Percentiles rank a stretch among this genome's conserved stretches.
These are phyloP conservation scores for Rusavskia elegans DNA, from an alignment of 495 filamentous ascomycete genomes.

Conservation along the genomic window DNA sequence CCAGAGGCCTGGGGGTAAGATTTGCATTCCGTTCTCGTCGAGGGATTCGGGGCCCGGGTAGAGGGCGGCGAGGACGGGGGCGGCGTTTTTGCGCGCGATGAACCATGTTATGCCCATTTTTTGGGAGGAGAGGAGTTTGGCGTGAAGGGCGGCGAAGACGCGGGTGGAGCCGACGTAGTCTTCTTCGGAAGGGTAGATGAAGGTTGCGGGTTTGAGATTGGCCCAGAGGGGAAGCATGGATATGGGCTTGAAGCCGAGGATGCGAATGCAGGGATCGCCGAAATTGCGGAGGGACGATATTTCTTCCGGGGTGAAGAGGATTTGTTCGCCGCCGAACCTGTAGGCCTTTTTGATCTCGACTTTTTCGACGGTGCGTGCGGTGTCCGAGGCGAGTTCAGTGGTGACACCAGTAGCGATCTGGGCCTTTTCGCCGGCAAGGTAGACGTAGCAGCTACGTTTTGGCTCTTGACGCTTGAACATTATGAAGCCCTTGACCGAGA, in stretches of 20 bases:
- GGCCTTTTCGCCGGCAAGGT: slow-evolving; percentile 63
- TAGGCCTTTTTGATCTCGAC: slow-evolving; percentile 78
- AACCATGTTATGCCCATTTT: slow-evolving; percentile 85
- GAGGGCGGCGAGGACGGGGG: slow-evolving; percentile 65
- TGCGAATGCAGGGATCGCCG: slow-evolving; percentile 65
- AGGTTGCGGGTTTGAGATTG: slow-evolving; percentile 66
- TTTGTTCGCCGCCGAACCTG: slow-evolving; percentile 84
- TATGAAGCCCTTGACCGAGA: slow-evolving; percentile 86
- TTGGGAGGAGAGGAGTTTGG: slow-evolving; percentile 60
- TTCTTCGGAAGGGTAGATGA: slow-evolving; percentile 90
- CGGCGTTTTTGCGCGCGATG: slow-evolving; percentile 62
- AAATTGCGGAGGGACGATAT: slow-evolving; percentile 59
- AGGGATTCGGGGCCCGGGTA: slow-evolving; percentile 53
- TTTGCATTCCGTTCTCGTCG: slow-evolving; percentile 45
- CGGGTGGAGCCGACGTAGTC: slow-evolving; percentile 80
- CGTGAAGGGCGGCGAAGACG: slow-evolving; percentile 80
- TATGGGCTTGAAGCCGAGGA: slow-evolving; percentile 86
- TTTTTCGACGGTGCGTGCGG: slow-evolving; percentile 59
- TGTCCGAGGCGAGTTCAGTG: slow-evolving; percentile 57
- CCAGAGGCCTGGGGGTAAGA: slow-evolving; percentile 76
- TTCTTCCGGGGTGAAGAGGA: slow-evolving; percentile 75
- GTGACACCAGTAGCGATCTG: slow-evolving; percentile 65
- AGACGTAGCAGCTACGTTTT: slow-evolving; percentile 69
- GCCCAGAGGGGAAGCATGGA: slow-evolving; percentile 70
- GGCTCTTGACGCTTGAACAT: slow-evolving; percentile 70